Evolutionary conservation across 1,284 basidiomycete genomes (phyloP).

Genomic region (Pseudozyma tsukubaensis): DNA sequence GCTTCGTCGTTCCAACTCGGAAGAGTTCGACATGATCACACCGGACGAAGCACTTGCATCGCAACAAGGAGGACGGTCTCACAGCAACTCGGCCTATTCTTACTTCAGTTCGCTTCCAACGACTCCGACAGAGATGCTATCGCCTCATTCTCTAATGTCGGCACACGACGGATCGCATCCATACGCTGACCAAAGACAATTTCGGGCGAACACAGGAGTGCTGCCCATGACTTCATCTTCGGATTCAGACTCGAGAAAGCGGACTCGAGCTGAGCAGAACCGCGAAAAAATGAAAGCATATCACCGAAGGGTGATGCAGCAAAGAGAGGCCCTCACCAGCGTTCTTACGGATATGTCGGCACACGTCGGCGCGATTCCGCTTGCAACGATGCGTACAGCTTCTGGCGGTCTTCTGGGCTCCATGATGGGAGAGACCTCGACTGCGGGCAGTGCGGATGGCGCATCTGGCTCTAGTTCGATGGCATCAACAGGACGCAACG

Average conservation of each 20-base stretch:
- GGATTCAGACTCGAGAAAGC: slow-evolving; percentile 31
- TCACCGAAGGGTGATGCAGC: slow-evolving; percentile 45
- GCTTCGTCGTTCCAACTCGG: slow-evolving; percentile 11
- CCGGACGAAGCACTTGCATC: slow-evolving; percentile 11
- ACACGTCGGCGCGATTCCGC: slow-evolving; percentile 23
- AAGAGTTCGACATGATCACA: slow-evolving; percentile 18
- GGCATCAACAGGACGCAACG: slow-evolving; percentile 11
- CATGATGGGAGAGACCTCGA: background rate
- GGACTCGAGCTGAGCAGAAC: slow-evolving; percentile 41
- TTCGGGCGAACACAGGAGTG: slow-evolving; percentile 5
- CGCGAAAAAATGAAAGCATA: slow-evolving; percentile 51
- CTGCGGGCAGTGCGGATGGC: background rate
- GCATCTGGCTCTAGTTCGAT: background rate
- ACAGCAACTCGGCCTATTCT: slow-evolving; percentile 17
- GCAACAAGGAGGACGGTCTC: background rate
- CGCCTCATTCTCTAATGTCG: slow-evolving; percentile 1
- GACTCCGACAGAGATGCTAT: slow-evolving; percentile 21
- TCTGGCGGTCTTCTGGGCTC: slow-evolving; percentile 5
- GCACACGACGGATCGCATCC: slow-evolving; percentile 17
- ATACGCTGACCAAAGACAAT: slow-evolving; percentile 7
- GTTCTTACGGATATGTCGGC: slow-evolving; percentile 26
- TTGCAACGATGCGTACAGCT: background rate
- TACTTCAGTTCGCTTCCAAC: slow-evolving; percentile 38
- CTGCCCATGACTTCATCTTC: slow-evolving; percentile 18
- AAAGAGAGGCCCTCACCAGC: slow-evolving; percentile 36